These are phyloP conservation scores for Penicillium robsamsonii DNA, from an alignment of 495 filamentous ascomycete genomes.

Conservation along the genomic window DNA sequence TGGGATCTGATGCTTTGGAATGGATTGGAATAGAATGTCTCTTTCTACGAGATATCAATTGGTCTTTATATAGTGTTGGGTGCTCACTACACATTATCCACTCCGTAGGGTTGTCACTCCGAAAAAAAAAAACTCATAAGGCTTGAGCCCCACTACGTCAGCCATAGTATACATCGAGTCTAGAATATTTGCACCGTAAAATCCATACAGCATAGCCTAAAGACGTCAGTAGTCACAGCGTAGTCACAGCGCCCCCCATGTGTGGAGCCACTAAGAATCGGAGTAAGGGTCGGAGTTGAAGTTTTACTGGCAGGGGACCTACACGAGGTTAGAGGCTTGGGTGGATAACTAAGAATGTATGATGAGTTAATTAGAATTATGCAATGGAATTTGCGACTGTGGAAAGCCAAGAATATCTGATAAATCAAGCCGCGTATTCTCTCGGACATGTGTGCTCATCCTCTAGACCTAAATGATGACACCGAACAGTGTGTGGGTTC, in stretches of 20 bases:
- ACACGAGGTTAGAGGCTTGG: neutral
- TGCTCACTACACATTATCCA: constrained; percentile 12
- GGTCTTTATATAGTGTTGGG: constrained; percentile 13
- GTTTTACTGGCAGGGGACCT: neutral
- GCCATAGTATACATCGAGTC: constrained; percentile 9
- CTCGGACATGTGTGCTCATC: neutral
- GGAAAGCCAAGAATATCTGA: neutral
- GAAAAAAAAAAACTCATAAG: constrained; percentile 12
- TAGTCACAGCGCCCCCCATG: too few relatives aligned
- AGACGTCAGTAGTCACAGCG: constrained; percentile 21
- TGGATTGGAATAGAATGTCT: neutral
- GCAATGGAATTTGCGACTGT: neutral
- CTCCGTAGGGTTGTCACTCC: constrained; percentile 12
- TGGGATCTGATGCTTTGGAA: neutral
- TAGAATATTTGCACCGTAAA: constrained; percentile 12
- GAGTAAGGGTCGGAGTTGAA: constrained; percentile 18
- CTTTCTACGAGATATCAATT: neutral
- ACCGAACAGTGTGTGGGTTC: neutral
- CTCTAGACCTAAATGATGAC: constrained; percentile 3
- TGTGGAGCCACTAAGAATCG: constrained; percentile 5
- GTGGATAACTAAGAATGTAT: neutral
- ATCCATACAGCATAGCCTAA: neutral
- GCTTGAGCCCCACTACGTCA: constrained; percentile 17
- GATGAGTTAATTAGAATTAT: neutral
- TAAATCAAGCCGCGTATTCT: neutral